Evolutionary conservation across 768 basidiomycete species (phyloP).

Genomic region (Podaxis carcinomalis): DNA sequence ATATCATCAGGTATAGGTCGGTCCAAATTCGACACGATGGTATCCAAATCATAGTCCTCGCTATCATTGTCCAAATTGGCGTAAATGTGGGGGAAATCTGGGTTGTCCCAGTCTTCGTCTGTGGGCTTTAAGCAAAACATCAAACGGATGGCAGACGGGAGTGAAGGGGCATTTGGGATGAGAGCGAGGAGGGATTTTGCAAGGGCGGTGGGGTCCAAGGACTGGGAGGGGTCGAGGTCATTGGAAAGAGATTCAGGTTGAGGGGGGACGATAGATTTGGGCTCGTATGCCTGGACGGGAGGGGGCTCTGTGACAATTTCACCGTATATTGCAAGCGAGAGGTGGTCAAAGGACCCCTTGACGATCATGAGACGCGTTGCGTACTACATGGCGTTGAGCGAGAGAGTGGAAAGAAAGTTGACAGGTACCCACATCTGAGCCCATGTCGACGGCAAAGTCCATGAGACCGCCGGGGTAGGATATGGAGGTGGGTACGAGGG

Average conservation of each 20-base stretch:
- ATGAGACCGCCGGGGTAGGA: slow-evolving; percentile 66
- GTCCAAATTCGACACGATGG: slow-evolving; percentile 46
- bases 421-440: slow-evolving; percentile 47
- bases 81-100: slow-evolving; percentile 68
- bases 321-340: slow-evolving; percentile 63
- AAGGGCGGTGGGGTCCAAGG: slow-evolving; percentile 53
- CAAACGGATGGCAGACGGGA: slow-evolving; percentile 61
- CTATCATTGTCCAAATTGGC: slow-evolving; percentile 52
- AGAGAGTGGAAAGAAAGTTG: not conserved
- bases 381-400: slow-evolving; percentile 35
- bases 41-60: slow-evolving; percentile 53
- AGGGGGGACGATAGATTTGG: slow-evolving; percentile 31
- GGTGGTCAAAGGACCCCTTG: slow-evolving; percentile 63
- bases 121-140: slow-evolving; percentile 79
- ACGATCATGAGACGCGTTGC: slow-evolving; percentile 79
- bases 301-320: slow-evolving; percentile 47
- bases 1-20: slow-evolving; percentile 59
- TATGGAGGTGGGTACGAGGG: slow-evolving; percentile 65
- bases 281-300: slow-evolving; percentile 35
- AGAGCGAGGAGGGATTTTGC: slow-evolving; percentile 59
- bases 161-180: slow-evolving; percentile 58
- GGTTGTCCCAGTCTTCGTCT: slow-evolving; percentile 76
- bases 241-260: slow-evolving; percentile 39
- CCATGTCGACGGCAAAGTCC: slow-evolving; percentile 70
- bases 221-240: slow-evolving; percentile 57